Evolutionary conservation across 176 grass and related monocot species (phyloP).

Genomic region (Paspalum vaginatum): DNA sequence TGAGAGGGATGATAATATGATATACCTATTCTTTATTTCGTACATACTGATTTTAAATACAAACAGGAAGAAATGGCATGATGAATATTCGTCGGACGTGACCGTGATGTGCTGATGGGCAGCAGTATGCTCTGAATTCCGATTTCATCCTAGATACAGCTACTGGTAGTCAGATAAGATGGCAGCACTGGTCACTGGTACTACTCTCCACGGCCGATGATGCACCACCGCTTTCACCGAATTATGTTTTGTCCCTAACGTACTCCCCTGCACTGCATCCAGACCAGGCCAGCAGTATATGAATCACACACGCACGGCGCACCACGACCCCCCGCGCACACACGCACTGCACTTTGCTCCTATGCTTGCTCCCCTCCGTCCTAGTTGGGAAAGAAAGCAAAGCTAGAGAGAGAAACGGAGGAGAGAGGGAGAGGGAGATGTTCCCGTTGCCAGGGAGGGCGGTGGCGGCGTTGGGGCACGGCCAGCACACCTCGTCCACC

Average conservation of each 20-base stretch:
- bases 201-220: background rate
- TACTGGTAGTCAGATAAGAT: slow-evolving; percentile 9
- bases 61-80: background rate
- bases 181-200: background rate
- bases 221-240: slow-evolving; percentile 36
- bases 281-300: background rate
- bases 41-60: background rate
- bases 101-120: background rate
- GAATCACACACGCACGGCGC: slow-evolving; percentile 13
- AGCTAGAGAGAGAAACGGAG: slow-evolving; percentile 31
- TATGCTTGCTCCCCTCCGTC: background rate
- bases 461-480: slow-evolving; percentile 41
- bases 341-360: slow-evolving; percentile 2
- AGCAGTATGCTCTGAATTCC: background rate
- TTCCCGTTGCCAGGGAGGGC: slow-evolving; percentile 57
- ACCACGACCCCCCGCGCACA: background rate
- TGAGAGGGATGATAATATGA: too few relatives aligned
- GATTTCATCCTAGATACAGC: background rate
- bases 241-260: slow-evolving; percentile 38
- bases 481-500: slow-evolving; percentile 1
- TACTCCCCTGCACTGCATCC: background rate
- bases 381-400: slow-evolving; percentile 4
- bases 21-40: too few relatives aligned
- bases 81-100: background rate
- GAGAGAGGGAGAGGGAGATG: slow-evolving; percentile 22